Evolutionary conservation across 2,329 filamentous ascomycete genomes (phyloP).

Genomic region (Gyromitra esculenta): DNA sequence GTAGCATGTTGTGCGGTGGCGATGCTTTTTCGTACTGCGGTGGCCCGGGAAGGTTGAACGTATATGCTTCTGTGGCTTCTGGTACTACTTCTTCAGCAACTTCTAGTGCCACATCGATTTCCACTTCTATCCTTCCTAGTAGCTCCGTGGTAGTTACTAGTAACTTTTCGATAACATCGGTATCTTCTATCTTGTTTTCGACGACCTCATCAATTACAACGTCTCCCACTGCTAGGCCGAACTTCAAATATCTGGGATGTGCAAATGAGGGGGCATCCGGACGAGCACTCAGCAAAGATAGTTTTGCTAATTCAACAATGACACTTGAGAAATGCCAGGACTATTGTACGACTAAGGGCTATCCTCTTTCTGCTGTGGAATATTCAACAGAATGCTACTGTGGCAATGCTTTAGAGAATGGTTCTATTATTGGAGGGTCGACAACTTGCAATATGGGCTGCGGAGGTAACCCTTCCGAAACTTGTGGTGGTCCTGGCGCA

Average conservation of each 20-base stretch:
- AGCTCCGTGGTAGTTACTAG: background rate
- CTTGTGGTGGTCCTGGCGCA: constrained; percentile 63
- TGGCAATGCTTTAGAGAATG: constrained; percentile 49
- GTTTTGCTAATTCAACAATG: constrained; percentile 47
- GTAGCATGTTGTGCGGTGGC: constrained; percentile 57
- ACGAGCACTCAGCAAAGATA: constrained; percentile 45
- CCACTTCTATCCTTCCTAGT: constrained; percentile 18
- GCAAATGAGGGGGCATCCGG: constrained; percentile 39
- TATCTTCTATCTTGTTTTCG: constrained; percentile 20
- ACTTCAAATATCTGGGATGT: constrained; percentile 35
- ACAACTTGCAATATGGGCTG: constrained; percentile 67
- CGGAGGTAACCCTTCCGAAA: constrained; percentile 60
- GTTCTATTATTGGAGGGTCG: constrained; percentile 39
- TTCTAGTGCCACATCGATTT: background rate
- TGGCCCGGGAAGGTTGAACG: constrained; percentile 39
- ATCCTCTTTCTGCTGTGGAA: constrained; percentile 55
- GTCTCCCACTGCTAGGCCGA: constrained; percentile 28
- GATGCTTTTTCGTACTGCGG: constrained; percentile 51
- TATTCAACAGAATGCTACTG: constrained; percentile 57
- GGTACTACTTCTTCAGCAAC: constrained; percentile 11
- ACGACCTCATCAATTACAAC: constrained; percentile 26
- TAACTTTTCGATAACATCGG: background rate
- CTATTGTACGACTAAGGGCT: constrained; percentile 38
- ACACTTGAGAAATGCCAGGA: constrained; percentile 45
- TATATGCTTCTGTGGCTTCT: constrained; percentile 31